Evolutionary conservation across 139 green algal genomes (phyloP), one percentile per base, ranked within the genome.

Genomic region (Desmodesmus armatus): DNA sequence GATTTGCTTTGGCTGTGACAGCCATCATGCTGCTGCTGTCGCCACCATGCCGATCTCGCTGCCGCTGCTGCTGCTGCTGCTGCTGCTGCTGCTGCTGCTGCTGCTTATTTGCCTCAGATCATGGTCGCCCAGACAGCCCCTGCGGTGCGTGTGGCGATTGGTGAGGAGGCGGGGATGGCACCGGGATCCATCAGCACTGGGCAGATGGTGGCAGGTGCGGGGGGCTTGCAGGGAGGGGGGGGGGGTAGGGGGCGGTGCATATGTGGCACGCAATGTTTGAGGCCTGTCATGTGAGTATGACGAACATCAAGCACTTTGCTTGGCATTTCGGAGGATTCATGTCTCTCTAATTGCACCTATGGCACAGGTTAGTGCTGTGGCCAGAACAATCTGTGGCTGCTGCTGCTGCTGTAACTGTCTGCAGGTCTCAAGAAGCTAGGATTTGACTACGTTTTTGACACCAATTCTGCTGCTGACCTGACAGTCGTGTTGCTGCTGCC

Each of bases 81-180:
- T 58, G 69, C 67, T 75, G 67, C 67, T 73, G 65, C 65, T 73
- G 65, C 65, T 21, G 65, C 29, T 73, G 29, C 37, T n/a, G 6
- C 0, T 71, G 62, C n/a, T 41, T 2, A 40, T 39, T 47, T 58
- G 70, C 23, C 11, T 31, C 81, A 86, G 82, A 76, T 92, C 35
- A 88, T 91, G 63, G 87, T 92, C 0, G 88, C 76, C 0, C 89
- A 92, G 80, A 91, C 91, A 2, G 93, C 93, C 0, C 91, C 93
- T 3, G 89, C 92, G 0, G 90, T 94, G 60, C 90, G 93, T 29
- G 90, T 95, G 40, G 85, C 90, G 25, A 92, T 96, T 2, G 69
- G 80, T 21, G 93, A 95, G 72, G 86, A 90, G 43, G 75, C 92
- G 19, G 92, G 91, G 51, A 80, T 96, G 4, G 76, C 73, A 2